Base-by-base conservation (phyloP, 495 filamentous ascomycete genomes). In the Massariosphaeria phaeospora region DNA sequence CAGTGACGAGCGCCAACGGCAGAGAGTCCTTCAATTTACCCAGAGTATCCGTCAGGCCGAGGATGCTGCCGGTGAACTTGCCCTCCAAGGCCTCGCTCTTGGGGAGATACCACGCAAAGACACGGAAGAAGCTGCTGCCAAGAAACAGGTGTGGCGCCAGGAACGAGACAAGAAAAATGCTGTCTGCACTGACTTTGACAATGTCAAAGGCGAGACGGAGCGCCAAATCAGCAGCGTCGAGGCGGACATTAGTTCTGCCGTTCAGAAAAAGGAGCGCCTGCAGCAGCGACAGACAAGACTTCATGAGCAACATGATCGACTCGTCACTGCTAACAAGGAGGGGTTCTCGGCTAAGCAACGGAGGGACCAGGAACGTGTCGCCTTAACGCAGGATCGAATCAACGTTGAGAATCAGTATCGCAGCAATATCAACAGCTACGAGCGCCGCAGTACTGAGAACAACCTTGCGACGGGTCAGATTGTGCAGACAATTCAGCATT, bases 1-100 rank as follows among this genome's bases (percentile, higher is more conserved):
- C 42, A 84, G 84, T 61, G 91, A 96, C 65, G 91, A 93, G 62
- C 79, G 84, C 56, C 81, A 87, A 60, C 82, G 84, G 52, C 87
- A 91, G 64, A 87, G 89, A 59, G 78, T 85, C 30, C 76, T 85
- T 48, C 83, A 86, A 56, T 80, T 86, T 62, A 86, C 85, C 65
- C 84, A 84, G 44, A 88, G 85, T 52, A 87, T 87, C 68, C 79
- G 81, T 59, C 88, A 94, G 70, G 89, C 90, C 5, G 87, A 94
- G 55, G 85, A 93, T 52, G 80, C 85, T 7, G 78, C 82, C 15
- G 72, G 68, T 11, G 76, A 70, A 23, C 69, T 94, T 1, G 78
- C 82, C 23, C 66, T 62, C 17, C 79, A 91, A 64, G 73, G 91
- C 4, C 84, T 84, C 64, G 77, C 72, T 31, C 66, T 90, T 27